phyloP scores from a whole-genome alignment of 768 basidiomycete species.

The Asterophora lycoperdoides region DNA sequence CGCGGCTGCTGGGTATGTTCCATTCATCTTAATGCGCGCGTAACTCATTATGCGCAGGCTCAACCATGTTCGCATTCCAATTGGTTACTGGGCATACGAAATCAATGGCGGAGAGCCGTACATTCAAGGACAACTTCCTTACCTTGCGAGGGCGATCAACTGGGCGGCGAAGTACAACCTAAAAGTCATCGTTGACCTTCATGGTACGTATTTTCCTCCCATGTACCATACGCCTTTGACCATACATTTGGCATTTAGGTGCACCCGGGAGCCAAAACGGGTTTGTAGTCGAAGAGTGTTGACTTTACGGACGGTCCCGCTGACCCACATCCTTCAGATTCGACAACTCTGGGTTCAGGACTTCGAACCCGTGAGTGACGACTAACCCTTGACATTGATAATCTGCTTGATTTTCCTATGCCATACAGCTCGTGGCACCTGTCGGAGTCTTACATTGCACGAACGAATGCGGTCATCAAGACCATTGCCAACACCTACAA shows the following conservation, averaged over 20 bases:
- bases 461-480: conserved; percentile 64
- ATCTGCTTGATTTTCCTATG: conserved; percentile 5
- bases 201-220: conserved; percentile 32
- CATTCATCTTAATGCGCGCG: conserved; percentile 3
- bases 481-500: conserved; percentile 57
- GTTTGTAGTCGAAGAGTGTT: conserved; percentile 31
- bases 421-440: conserved; percentile 59
- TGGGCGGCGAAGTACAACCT: conserved; percentile 72
- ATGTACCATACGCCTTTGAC: background rate
- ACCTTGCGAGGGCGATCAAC: conserved; percentile 57
- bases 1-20: conserved; percentile 63
- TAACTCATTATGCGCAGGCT: conserved; percentile 39
- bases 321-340: conserved; percentile 41
- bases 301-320: background rate
- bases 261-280: conserved; percentile 85
- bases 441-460: conserved; percentile 57
- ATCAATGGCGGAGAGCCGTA: conserved; percentile 74
- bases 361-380: conserved; percentile 46
- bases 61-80: conserved; percentile 80
- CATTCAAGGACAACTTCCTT: conserved; percentile 71
- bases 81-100: conserved; percentile 91
- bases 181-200: conserved; percentile 80
- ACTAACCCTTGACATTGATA: background rate
- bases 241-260: conserved; percentile 28
- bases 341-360: conserved; percentile 75